phyloP scores from a whole-genome alignment of 1,284 basidiomycete genomes.

The Sporisorium scitamineum region DNA sequence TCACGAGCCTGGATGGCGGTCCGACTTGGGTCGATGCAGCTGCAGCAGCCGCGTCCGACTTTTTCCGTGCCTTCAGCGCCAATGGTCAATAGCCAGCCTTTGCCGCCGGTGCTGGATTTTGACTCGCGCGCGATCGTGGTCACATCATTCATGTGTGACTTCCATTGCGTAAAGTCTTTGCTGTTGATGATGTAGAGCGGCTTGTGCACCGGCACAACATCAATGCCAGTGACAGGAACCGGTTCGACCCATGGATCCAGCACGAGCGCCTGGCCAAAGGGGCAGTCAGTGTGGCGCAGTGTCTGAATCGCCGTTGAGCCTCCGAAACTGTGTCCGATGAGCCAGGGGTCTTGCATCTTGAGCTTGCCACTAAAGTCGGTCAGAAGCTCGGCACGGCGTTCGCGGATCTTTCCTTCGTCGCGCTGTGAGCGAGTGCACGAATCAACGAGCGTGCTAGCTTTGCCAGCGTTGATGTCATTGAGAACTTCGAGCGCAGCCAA shows the following conservation, averaged over 20 bases:
- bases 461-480: slow-evolving; percentile 34
- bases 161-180: slow-evolving; percentile 60
- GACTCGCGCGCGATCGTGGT: slow-evolving; percentile 40
- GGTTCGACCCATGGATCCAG: slow-evolving; percentile 60
- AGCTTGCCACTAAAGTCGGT: slow-evolving; percentile 42
- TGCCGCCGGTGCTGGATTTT: slow-evolving; percentile 25
- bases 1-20: slow-evolving; percentile 38
- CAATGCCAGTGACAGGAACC: slow-evolving; percentile 26
- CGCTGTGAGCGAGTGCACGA: slow-evolving; percentile 31
- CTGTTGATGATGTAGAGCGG: slow-evolving; percentile 64
- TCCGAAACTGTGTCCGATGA: slow-evolving; percentile 61
- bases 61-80: slow-evolving; percentile 50
- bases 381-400: slow-evolving; percentile 17
- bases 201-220: slow-evolving; percentile 33
- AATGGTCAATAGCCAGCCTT: slow-evolving; percentile 53
- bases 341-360: slow-evolving; percentile 39
- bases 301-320: slow-evolving; percentile 51
- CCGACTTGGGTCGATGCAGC: slow-evolving; percentile 5
- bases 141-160: slow-evolving; percentile 53
- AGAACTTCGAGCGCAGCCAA: slow-evolving; percentile 49
- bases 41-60: slow-evolving; percentile 5
- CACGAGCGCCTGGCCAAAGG: slow-evolving; percentile 47
- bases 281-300: slow-evolving; percentile 31
- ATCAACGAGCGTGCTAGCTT: slow-evolving; percentile 20
- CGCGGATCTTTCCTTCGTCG: slow-evolving; percentile 22